Evolutionary conservation across 2,329 filamentous ascomycete species (phyloP).

Genomic region (Pseudogymnoascus sp.): DNA sequence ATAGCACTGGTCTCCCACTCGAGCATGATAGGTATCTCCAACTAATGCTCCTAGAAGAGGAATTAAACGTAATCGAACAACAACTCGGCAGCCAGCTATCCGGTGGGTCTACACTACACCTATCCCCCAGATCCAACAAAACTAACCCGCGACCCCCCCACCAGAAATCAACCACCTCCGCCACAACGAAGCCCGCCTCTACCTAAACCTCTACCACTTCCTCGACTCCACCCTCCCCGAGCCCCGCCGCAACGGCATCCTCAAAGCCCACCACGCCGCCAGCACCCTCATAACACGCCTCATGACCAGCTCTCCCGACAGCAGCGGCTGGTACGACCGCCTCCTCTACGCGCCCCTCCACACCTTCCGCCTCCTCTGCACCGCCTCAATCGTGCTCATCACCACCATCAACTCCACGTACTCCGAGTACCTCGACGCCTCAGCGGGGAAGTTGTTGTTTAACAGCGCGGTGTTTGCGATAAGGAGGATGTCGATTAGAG

Average conservation of each 20-base stretch:
- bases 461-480: not conserved
- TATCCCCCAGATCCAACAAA: not conserved
- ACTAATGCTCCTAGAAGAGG: not conserved
- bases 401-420: slow-evolving; percentile 14
- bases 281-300: slow-evolving; percentile 9
- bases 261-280: slow-evolving; percentile 12
- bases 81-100: not conserved
- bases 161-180: slow-evolving; percentile 9
- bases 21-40: not conserved
- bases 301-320: not conserved
- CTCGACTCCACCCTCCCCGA: slow-evolving; percentile 14
- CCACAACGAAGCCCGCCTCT: slow-evolving; percentile 17
- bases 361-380: slow-evolving; percentile 5
- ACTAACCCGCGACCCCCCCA: not conserved
- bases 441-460: slow-evolving; percentile 8
- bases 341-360: slow-evolving; percentile 10
- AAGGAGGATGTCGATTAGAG: not conserved
- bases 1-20: not conserved
- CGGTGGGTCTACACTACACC: not conserved
- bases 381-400: slow-evolving; percentile 10
- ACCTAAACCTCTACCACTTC: slow-evolving; percentile 21
- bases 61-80: not conserved
- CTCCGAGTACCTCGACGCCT: slow-evolving; percentile 8
- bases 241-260: slow-evolving; percentile 10
- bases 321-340: slow-evolving; percentile 7